Conservation (phyloP, 2,329 filamentous ascomycete genomes). For the Colletotrichum brevisporum region DNA sequence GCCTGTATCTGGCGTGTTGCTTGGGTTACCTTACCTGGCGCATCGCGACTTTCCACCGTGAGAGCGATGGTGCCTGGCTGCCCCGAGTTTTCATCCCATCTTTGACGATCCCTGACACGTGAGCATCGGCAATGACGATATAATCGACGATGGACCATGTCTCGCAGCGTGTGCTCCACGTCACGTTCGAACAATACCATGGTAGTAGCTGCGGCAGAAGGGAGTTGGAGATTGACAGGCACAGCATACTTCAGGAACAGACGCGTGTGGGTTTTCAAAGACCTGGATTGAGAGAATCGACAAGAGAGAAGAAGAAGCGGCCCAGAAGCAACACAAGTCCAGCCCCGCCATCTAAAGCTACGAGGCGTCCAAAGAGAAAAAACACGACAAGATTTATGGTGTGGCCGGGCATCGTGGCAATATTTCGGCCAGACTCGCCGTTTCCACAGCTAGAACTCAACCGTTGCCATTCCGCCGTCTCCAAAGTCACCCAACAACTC, state of each 20-base stretch:
- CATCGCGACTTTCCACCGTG: background rate
- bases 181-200: background rate
- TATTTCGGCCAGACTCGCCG: constrained; percentile 49
- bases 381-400: constrained; percentile 61
- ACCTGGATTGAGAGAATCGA: constrained; percentile 41
- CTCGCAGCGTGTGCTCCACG: background rate
- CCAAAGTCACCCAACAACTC: constrained; percentile 38
- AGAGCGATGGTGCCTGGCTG: constrained; percentile 21
- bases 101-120: constrained; percentile 22
- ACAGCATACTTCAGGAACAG: background rate
- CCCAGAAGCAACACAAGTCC: constrained; percentile 40
- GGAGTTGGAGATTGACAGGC: too few species aligned
- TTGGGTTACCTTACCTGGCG: constrained; percentile 20
- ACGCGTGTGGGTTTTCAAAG: constrained; percentile 32
- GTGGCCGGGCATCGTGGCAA: constrained; percentile 57
- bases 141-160: constrained; percentile 21
- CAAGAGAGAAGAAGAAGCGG: constrained; percentile 41
- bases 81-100: constrained; percentile 15
- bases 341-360: constrained; percentile 56
- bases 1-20: constrained; percentile 15
- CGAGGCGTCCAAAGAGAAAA: constrained; percentile 55
- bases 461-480: constrained; percentile 45
- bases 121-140: constrained; percentile 23
- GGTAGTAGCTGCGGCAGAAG: background rate
- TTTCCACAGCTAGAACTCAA: constrained; percentile 40